Evolutionary conservation across 2,329 filamentous ascomycete genomes (phyloP).

Genomic region (Fusarium austroafricanum): DNA sequence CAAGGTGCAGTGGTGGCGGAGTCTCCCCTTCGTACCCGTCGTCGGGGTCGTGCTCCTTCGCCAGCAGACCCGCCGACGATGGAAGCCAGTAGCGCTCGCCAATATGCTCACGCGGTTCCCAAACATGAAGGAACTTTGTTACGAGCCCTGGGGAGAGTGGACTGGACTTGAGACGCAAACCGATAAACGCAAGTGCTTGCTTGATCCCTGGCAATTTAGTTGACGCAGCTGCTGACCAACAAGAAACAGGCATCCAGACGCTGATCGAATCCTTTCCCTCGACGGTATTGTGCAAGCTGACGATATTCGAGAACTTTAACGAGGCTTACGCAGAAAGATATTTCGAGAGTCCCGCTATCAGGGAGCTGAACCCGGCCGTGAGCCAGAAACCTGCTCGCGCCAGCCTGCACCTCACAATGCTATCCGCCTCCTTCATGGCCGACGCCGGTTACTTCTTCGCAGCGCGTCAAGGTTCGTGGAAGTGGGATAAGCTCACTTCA

Average conservation of each 20-base stretch:
- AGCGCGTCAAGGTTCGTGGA: constrained; percentile 39
- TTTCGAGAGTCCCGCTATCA: constrained; percentile 24
- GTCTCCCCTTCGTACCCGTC: constrained; percentile 50
- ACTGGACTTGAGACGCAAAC: constrained; percentile 29
- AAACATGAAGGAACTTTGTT: constrained; percentile 52
- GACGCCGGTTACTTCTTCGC: constrained; percentile 50
- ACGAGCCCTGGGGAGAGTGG: constrained; percentile 55
- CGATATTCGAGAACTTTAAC: constrained; percentile 53
- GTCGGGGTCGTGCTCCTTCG: constrained; percentile 52
- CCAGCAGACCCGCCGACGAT: constrained; percentile 53
- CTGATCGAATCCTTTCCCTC: constrained; percentile 46
- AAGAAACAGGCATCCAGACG: constrained; percentile 38
- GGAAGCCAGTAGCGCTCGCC: constrained; percentile 48
- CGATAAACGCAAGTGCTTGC: constrained; percentile 47
- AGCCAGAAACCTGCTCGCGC: constrained; percentile 46
- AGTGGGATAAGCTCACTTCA: constrained; percentile 48
- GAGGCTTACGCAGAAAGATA: constrained; percentile 44
- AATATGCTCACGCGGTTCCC: constrained; percentile 52
- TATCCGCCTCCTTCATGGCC: constrained; percentile 50
- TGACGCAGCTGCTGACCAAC: constrained; percentile 33
- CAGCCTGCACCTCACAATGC: constrained; percentile 45
- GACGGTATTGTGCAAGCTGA: constrained; percentile 46
- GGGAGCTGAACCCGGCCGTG: constrained; percentile 40
- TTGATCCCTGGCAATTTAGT: constrained; percentile 16
- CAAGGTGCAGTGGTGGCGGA: constrained; percentile 50